phyloP scores from a whole-genome alignment of 2,329 filamentous ascomycete genomes.

The Microcyclosporella mali region DNA sequence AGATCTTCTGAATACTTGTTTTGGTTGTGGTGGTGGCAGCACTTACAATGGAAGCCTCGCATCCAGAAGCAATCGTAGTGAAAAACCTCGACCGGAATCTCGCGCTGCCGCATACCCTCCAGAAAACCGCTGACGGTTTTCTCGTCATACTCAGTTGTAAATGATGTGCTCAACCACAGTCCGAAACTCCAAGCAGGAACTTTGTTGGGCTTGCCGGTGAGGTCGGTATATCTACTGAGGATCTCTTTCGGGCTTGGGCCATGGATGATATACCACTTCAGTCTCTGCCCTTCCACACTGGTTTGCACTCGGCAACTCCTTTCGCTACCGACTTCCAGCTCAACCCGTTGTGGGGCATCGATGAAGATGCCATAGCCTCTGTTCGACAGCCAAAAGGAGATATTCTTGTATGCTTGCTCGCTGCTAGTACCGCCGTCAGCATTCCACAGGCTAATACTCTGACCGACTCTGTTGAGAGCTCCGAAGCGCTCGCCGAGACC shows the following conservation, averaged over 20 bases:
- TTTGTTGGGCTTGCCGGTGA: constrained; percentile 60
- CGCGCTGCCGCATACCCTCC: constrained; percentile 59
- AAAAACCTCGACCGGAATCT: constrained; percentile 64
- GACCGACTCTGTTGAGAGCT: constrained; percentile 69
- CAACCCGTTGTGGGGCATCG: constrained; percentile 62
- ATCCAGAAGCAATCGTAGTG: constrained; percentile 77
- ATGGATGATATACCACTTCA: constrained; percentile 70
- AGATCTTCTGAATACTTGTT: no score
- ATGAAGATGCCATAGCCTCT: constrained; percentile 73
- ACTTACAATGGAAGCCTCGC: constrained; percentile 66
- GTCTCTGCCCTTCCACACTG: constrained; percentile 59
- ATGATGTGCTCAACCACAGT: constrained; percentile 70
- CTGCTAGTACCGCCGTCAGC: constrained; percentile 59
- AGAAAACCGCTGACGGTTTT: constrained; percentile 61
- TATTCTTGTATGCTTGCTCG: constrained; percentile 67
- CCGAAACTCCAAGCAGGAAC: constrained; percentile 71
- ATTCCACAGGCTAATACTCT: constrained; percentile 60
- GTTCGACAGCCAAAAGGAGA: constrained; percentile 64
- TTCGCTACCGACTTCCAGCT: constrained; percentile 69
- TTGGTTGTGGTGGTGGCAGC: no score
- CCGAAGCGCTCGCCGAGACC: constrained; percentile 73
- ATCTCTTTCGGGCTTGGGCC: constrained; percentile 67
- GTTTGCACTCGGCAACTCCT: constrained; percentile 65
- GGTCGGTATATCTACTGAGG: constrained; percentile 57
- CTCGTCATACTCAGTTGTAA: constrained; percentile 68